Conservation (phyloP, 176 grass and related monocot species). For the Avena atlantica region DNA sequence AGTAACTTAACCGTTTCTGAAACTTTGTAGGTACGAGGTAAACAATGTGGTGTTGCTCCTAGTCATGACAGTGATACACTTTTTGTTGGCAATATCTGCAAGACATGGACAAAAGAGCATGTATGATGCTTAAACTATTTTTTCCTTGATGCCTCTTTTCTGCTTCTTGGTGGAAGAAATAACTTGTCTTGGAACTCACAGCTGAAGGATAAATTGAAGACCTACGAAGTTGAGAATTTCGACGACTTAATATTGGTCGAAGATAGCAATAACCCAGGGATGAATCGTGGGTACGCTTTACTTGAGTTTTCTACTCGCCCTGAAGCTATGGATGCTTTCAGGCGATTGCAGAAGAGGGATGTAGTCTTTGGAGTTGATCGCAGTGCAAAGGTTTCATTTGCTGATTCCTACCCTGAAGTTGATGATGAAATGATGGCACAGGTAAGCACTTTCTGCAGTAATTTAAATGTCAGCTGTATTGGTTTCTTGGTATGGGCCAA, state of each 20-base stretch:
- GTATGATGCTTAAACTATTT: slow-evolving; percentile 50
- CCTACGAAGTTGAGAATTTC: slow-evolving; percentile 81
- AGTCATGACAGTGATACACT: slow-evolving; percentile 95
- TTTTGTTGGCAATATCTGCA: slow-evolving; percentile 97
- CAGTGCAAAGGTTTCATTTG: slow-evolving; percentile 93
- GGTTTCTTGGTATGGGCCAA: neutral
- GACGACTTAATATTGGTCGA: slow-evolving; percentile 78
- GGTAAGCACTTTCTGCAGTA: slow-evolving; percentile 53
- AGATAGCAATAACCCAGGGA: slow-evolving; percentile 80
- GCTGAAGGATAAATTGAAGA: slow-evolving; percentile 93
- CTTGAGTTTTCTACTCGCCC: slow-evolving; percentile 90
- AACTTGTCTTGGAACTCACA: slow-evolving; percentile 50
- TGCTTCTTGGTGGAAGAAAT: slow-evolving; percentile 38
- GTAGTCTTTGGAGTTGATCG: slow-evolving; percentile 85
- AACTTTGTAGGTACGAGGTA: slow-evolving; percentile 71
- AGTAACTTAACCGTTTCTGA: slow-evolving; percentile 38
- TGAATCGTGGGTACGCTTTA: slow-evolving; percentile 94
- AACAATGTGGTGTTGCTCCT: slow-evolving; percentile 88
- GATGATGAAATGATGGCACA: slow-evolving; percentile 96
- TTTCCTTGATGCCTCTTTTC: slow-evolving; percentile 3
- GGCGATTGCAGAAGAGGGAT: slow-evolving; percentile 80
- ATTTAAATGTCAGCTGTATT: neutral
- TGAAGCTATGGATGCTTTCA: slow-evolving; percentile 92
- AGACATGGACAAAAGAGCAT: slow-evolving; percentile 94
- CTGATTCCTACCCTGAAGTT: slow-evolving; percentile 81